phyloP scores from a whole-genome alignment of 2,329 filamentous ascomycete species.

The Teratosphaeria epicoccoides region DNA sequence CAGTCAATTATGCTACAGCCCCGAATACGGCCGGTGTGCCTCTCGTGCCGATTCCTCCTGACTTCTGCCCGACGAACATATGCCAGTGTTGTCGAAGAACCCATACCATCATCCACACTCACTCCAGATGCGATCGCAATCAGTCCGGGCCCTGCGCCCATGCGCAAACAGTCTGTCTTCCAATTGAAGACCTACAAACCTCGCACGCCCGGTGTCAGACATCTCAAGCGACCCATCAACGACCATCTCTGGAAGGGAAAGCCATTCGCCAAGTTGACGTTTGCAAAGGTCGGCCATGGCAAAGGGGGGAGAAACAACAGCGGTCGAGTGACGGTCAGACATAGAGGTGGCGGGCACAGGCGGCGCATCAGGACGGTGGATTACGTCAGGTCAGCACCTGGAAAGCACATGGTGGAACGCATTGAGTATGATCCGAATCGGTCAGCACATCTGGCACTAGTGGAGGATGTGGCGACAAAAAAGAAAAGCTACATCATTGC shows the following conservation, averaged over 20 bases:
- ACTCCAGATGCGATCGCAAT: constrained; percentile 20
- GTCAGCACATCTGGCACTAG: constrained; percentile 81
- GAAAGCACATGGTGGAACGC: constrained; percentile 78
- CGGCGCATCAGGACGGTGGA: constrained; percentile 85
- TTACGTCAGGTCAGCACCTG: constrained; percentile 67
- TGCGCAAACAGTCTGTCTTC: constrained; percentile 29
- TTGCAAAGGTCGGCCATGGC: constrained; percentile 81
- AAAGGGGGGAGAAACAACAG: constrained; percentile 88
- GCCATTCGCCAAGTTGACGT: constrained; percentile 71
- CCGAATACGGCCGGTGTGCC: constrained; percentile 46
- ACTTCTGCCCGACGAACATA: constrained; percentile 40
- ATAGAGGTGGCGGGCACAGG: constrained; percentile 86
- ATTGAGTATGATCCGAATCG: constrained; percentile 95
- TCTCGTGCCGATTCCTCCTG: constrained; percentile 39
- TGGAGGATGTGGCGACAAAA: constrained; percentile 63
- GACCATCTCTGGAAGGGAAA: constrained; percentile 95
- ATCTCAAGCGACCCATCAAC: constrained; percentile 85
- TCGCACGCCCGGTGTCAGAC: constrained; percentile 80
- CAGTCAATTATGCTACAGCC: constrained; percentile 52
- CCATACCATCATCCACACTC: constrained; percentile 13
- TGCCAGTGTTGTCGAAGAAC: constrained; percentile 36
- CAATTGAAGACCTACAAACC: constrained; percentile 80
- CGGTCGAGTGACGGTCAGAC: constrained; percentile 76
- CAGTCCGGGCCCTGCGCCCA: constrained; percentile 21
- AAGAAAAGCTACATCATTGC: constrained; percentile 85